phyloP scores from a whole-genome alignment of 2,329 filamentous ascomycete genomes.

The Cercospora zeae-maydis region DNA sequence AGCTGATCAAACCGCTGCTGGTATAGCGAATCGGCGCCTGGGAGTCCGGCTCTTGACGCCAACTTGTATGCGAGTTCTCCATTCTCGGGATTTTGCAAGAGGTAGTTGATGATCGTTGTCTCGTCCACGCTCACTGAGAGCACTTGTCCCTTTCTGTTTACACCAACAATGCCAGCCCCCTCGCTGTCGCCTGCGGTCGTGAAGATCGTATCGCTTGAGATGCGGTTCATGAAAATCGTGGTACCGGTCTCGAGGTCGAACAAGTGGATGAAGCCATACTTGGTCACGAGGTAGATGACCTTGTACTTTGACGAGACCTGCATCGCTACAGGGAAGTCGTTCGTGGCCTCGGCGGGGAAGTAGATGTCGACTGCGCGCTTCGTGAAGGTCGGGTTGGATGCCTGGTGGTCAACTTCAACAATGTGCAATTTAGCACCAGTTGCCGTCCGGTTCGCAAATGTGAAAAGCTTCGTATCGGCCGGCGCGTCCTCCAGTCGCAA shows the following conservation, averaged over 20 bases:
- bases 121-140: slow-evolving; percentile 93
- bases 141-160: slow-evolving; percentile 97
- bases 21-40: slow-evolving; percentile 91
- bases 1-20: slow-evolving; percentile 89
- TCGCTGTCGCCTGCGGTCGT: slow-evolving; percentile 81
- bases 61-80: slow-evolving; percentile 91
- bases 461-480: slow-evolving; percentile 90
- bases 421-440: slow-evolving; percentile 94
- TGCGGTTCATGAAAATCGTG: slow-evolving; percentile 99
- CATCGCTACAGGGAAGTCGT: slow-evolving; percentile 97
- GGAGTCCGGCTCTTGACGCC: slow-evolving; percentile 86
- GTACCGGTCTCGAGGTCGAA: slow-evolving; percentile 95
- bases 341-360: slow-evolving; percentile 91
- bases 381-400: slow-evolving; percentile 80
- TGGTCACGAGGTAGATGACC: slow-evolving; percentile 94
- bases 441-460: slow-evolving; percentile 87
- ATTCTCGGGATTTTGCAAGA: slow-evolving; percentile 94
- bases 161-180: slow-evolving; percentile 83
- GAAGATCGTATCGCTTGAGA: slow-evolving; percentile 98
- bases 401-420: slow-evolving; percentile 92
- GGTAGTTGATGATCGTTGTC: slow-evolving; percentile 83
- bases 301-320: slow-evolving; percentile 97
- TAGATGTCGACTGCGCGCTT: slow-evolving; percentile 98
- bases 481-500: slow-evolving; percentile 83
- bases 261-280: slow-evolving; percentile 98